These are phyloP conservation scores for Krasilnikovozyma curviuscula DNA, from an alignment of 768 basidiomycete species.

Conservation along the genomic window DNA sequence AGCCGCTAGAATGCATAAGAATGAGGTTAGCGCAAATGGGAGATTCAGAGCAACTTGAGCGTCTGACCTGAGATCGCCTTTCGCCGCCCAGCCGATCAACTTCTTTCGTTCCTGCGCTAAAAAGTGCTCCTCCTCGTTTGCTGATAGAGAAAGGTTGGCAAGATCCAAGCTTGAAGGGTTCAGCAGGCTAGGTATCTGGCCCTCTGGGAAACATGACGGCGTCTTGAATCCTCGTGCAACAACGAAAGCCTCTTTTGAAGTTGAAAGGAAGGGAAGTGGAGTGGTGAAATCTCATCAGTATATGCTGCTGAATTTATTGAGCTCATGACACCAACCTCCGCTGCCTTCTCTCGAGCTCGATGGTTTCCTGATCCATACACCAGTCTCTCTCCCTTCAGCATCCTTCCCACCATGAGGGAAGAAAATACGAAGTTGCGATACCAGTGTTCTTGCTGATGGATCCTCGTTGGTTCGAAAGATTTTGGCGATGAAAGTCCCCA, in stretches of 20 bases:
- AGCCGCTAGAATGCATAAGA: no score
- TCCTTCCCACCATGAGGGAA: conserved; percentile 19
- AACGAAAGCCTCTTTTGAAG: conserved; percentile 28
- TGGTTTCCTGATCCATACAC: conserved; percentile 30
- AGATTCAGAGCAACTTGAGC: no score
- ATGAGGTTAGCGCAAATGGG: no score
- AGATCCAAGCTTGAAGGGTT: no score
- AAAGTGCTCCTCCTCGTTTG: no score
- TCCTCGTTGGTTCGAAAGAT: conserved; percentile 28
- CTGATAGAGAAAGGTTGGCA: no score
- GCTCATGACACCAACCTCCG: conserved; percentile 23
- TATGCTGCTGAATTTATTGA: not conserved
- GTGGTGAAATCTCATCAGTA: not conserved
- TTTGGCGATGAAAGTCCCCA: conserved; percentile 31
- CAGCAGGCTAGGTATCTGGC: no score
- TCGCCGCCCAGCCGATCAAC: no score
- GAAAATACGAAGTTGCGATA: conserved; percentile 28
- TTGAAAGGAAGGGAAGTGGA: not conserved
- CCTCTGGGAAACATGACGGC: conserved; percentile 15
- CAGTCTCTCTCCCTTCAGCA: conserved; percentile 4
- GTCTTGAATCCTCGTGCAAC: conserved; percentile 28
- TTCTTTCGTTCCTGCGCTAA: no score
- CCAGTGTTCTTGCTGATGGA: conserved; percentile 24
- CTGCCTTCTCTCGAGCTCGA: conserved; percentile 29
- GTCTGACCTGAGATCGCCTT: no score